phyloP scores from a whole-genome alignment of 2,329 filamentous ascomycete species.

The Ramularia endophylla region DNA sequence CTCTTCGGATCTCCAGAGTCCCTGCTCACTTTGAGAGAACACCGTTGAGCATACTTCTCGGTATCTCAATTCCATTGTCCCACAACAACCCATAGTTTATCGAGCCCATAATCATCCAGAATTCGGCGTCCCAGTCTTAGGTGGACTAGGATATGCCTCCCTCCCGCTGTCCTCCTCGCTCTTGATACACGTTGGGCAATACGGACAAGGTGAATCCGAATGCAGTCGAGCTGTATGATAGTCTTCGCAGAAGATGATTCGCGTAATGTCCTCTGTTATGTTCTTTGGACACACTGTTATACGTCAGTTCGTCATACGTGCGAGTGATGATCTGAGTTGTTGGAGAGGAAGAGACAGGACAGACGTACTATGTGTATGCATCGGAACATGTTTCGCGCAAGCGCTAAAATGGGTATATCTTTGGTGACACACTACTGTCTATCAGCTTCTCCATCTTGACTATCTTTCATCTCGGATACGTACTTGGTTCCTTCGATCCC shows the following conservation, averaged over 20 bases:
- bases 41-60: too few species aligned
- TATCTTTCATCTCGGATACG: too few species aligned
- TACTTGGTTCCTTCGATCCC: too few species aligned
- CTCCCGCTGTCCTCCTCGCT: slow-evolving; percentile 9
- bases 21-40: too few species aligned
- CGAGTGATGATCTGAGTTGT: too few species aligned
- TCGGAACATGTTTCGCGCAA: slow-evolving; percentile 24
- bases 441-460: too few species aligned
- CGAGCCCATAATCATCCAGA: slow-evolving; percentile 12
- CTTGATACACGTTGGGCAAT: slow-evolving; percentile 13
- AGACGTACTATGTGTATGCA: slow-evolving; percentile 23
- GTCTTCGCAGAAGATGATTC: slow-evolving; percentile 30
- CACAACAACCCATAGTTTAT: too few species aligned
- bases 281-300: slow-evolving; percentile 23
- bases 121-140: slow-evolving; percentile 17
- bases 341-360: too few species aligned
- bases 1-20: too few species aligned
- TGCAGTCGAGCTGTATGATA: slow-evolving; percentile 21
- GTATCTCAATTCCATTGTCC: too few species aligned
- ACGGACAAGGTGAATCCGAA: slow-evolving; percentile 15
- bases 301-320: too few species aligned
- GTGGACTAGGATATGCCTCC: slow-evolving; percentile 16
- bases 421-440: slow-evolving; percentile 29
- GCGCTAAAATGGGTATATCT: slow-evolving; percentile 29
- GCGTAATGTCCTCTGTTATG: slow-evolving; percentile 21